Evolutionary conservation across 2,329 filamentous ascomycete genomes (phyloP).

Genomic region (Calonectria fujianensis): DNA sequence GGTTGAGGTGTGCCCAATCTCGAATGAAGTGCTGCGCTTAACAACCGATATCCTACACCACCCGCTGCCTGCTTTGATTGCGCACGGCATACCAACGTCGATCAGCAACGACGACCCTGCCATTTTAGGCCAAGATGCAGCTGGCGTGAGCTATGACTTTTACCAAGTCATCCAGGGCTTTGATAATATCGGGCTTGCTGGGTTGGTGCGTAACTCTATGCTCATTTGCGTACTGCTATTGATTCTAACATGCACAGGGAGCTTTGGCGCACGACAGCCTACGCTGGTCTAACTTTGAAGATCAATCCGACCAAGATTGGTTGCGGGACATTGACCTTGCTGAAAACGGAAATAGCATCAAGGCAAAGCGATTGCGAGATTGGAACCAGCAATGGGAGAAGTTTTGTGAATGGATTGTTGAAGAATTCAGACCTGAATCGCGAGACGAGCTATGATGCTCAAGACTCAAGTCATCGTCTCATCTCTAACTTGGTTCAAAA

Average conservation of each 20-base stretch:
- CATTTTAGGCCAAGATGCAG: conserved; percentile 53
- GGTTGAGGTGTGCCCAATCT: conserved; percentile 80
- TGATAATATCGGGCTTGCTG: conserved; percentile 76
- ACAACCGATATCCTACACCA: conserved; percentile 77
- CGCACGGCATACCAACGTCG: conserved; percentile 77
- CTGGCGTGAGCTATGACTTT: conserved; percentile 80
- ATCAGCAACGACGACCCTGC: conserved; percentile 33
- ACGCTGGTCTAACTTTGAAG: conserved; percentile 33
- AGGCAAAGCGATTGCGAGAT: conserved; percentile 12
- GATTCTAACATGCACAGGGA: conserved; percentile 13
- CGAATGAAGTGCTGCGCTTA: conserved; percentile 78
- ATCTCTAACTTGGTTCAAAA: background rate
- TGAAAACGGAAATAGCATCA: conserved; percentile 5
- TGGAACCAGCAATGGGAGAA: conserved; percentile 25
- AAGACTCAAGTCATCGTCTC: background rate
- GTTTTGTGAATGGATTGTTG: conserved; percentile 22
- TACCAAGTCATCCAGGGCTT: conserved; percentile 81
- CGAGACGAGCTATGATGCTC: background rate
- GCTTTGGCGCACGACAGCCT: conserved; percentile 24
- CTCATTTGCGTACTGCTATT: background rate
- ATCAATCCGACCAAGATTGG: conserved; percentile 24
- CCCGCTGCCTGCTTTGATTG: conserved; percentile 77
- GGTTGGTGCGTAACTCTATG: conserved; percentile 1
- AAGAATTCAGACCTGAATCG: conserved; percentile 17
- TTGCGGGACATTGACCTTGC: conserved; percentile 20